phyloP scores from a whole-genome alignment of 2,329 filamentous ascomycete species.

The Uncinocarpus reesii region DNA sequence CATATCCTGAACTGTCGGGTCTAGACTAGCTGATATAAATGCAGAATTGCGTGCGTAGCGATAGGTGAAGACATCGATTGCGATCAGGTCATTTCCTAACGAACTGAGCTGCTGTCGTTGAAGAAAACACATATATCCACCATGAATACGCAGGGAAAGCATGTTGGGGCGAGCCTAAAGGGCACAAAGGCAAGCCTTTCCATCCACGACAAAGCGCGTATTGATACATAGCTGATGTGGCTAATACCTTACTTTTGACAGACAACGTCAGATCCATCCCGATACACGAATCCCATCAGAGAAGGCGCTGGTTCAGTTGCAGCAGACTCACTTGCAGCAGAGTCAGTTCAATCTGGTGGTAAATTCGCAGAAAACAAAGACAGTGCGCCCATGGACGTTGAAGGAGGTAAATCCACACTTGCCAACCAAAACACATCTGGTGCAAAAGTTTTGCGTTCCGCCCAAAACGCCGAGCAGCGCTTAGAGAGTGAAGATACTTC shows the following conservation, averaged over 20 bases:
- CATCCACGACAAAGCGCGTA: not conserved
- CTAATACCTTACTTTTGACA: not conserved
- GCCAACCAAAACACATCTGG: slow-evolving; percentile 48
- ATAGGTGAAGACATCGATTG: not conserved
- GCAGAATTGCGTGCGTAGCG: not conserved
- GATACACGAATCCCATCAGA: slow-evolving; percentile 42
- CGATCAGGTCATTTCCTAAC: not conserved
- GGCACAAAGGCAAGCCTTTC: not conserved
- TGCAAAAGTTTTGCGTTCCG: slow-evolving; percentile 43
- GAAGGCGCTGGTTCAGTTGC: slow-evolving; percentile 57
- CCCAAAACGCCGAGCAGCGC: slow-evolving; percentile 48
- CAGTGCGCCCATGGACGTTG: slow-evolving; percentile 41
- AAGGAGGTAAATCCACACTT: slow-evolving; percentile 45
- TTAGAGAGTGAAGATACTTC: slow-evolving; percentile 41
- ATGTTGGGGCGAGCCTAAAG: not conserved
- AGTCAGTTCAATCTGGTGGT: slow-evolving; percentile 54
- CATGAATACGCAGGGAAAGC: not conserved
- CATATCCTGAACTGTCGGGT: not conserved
- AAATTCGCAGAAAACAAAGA: slow-evolving; percentile 51
- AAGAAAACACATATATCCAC: not conserved
- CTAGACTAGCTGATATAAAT: not conserved
- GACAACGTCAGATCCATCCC: slow-evolving; percentile 40
- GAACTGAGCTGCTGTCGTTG: not conserved
- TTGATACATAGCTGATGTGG: not conserved
- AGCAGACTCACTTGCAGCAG: slow-evolving; percentile 63